A percentile compares a stretch with the other conserved stretches of the same genome.
Conservation (phyloP, 495 filamentous ascomycete species). For the Aspergillus biplanus region DNA sequence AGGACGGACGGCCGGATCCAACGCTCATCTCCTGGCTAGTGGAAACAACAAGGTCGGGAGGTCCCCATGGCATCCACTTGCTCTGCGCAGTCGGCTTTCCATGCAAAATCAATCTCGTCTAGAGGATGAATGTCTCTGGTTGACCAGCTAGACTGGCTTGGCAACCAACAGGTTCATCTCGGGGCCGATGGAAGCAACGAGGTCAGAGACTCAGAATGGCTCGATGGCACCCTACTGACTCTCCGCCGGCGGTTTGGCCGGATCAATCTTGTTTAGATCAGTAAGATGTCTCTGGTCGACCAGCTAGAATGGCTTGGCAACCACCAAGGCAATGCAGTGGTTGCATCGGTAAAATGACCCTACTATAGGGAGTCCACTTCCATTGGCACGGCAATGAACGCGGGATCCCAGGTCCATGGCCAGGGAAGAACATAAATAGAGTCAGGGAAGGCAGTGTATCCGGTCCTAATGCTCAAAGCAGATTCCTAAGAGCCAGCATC, state of each 20-base stretch:
- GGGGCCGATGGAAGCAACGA: too few species aligned
- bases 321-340: not conserved
- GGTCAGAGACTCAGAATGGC: too few species aligned
- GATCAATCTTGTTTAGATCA: too few species aligned
- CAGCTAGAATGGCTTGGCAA: not conserved
- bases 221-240: too few species aligned
- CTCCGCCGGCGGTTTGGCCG: too few species aligned
- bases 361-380: not conserved
- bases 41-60: not conserved
- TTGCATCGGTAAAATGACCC: not conserved
- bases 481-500: slow-evolving; percentile 1
- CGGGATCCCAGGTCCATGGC: not conserved
- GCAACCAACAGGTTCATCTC: too few species aligned
- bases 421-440: not conserved
- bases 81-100: not conserved
- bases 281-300: not conserved
- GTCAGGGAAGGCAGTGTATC: not conserved
- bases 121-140: too few species aligned
- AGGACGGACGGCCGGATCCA: too few species aligned
- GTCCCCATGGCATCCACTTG: not conserved
- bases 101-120: not conserved
- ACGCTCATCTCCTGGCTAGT: not conserved
- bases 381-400: not conserved
- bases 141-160: too few species aligned
- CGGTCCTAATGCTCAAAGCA: not conserved